These are phyloP conservation scores for Crucibulum laeve DNA, from an alignment of 768 basidiomycete genomes.

Conservation along the genomic window DNA sequence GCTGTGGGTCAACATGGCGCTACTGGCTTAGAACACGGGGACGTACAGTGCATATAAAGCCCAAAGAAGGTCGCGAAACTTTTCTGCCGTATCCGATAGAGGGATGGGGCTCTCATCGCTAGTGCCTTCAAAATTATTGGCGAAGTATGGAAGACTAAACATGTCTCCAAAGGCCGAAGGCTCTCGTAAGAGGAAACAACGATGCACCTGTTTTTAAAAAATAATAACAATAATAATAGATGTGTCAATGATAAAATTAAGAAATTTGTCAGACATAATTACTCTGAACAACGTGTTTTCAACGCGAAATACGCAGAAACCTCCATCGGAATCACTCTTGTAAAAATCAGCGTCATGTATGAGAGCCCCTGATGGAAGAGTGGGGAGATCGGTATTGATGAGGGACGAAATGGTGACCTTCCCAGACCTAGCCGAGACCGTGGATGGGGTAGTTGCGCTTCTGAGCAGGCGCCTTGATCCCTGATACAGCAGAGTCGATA, in stretches of 20 bases:
- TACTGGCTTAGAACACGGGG: not conserved
- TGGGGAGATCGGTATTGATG: constrained; percentile 11
- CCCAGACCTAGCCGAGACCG: constrained; percentile 4
- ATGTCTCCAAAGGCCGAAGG: constrained; percentile 39
- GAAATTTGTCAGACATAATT: constrained; percentile 8
- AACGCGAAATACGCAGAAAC: constrained; percentile 57
- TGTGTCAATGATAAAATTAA: not conserved
- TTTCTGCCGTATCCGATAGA: constrained; percentile 35
- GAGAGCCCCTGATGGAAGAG: constrained; percentile 8
- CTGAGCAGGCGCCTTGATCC: constrained; percentile 23
- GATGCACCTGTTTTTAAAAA: constrained; percentile 33
- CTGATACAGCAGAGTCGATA: constrained; percentile 24
- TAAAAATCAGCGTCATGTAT: constrained; percentile 30
- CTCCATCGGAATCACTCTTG: constrained; percentile 30
- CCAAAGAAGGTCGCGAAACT: constrained; percentile 48
- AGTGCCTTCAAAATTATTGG: constrained; percentile 11
- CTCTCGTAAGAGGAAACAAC: constrained; percentile 35
- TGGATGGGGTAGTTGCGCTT: constrained; percentile 4
- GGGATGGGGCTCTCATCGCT: constrained; percentile 26
- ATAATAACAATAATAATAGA: constrained; percentile 1
- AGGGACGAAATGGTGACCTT: constrained; percentile 15
- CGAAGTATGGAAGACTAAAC: constrained; percentile 27
- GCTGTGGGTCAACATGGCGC: not conserved
- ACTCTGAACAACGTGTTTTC: constrained; percentile 66
- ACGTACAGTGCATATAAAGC: constrained; percentile 45